Conservation (phyloP, 1,139 yeast genomes). For the Kurtzmaniella quercitrusa region DNA sequence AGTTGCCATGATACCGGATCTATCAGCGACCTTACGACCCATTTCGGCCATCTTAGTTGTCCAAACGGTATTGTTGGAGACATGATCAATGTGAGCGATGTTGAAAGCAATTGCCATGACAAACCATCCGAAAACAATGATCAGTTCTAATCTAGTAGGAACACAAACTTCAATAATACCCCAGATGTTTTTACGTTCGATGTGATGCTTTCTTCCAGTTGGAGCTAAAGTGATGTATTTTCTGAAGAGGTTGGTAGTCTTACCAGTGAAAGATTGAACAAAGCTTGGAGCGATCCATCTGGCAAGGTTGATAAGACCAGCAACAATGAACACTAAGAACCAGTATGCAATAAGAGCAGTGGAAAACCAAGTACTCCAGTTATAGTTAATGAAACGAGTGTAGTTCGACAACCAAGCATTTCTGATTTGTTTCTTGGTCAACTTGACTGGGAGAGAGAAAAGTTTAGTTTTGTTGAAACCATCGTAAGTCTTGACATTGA, state of each 20-base stretch:
- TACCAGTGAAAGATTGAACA: slow-evolving; percentile 27
- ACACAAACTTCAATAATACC: slow-evolving; percentile 31
- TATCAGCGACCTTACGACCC: slow-evolving; percentile 55
- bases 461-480: slow-evolving; percentile 21
- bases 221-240: slow-evolving; percentile 47
- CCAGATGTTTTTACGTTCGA: slow-evolving; percentile 28
- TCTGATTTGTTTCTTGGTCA: slow-evolving; percentile 17
- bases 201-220: slow-evolving; percentile 36
- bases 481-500: slow-evolving; percentile 21
- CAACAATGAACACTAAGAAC: slow-evolving; percentile 37
- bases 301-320: slow-evolving; percentile 36
- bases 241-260: slow-evolving; percentile 34
- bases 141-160: slow-evolving; percentile 64
- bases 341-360: slow-evolving; percentile 46
- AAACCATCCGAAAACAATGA: slow-evolving; percentile 46
- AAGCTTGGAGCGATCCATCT: slow-evolving; percentile 33
- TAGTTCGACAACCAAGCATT: slow-evolving; percentile 36
- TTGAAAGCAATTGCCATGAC: slow-evolving; percentile 46
- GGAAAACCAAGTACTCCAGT: slow-evolving; percentile 47
- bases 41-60: slow-evolving; percentile 28
- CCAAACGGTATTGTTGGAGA: slow-evolving; percentile 33
- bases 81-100: slow-evolving; percentile 36
- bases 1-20: slow-evolving; percentile 51
- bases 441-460: slow-evolving; percentile 28
- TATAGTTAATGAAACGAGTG: slow-evolving; percentile 37